Percentiles rank a stretch among this genome's conserved stretches.
Conservation (phyloP, 1,139 yeast genomes). For the Yamadazyma epiphylla region DNA sequence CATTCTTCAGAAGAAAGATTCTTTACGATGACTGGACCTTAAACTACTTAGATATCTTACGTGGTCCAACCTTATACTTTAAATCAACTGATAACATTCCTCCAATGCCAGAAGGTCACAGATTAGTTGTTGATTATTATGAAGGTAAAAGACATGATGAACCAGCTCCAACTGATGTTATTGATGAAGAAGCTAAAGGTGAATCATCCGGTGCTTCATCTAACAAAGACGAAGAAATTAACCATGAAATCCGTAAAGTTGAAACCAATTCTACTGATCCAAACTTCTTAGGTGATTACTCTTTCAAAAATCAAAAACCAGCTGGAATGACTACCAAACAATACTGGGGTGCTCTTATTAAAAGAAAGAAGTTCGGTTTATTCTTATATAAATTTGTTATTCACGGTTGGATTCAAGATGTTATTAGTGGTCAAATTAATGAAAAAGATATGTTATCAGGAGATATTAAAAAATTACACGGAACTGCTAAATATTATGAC, state of each 20-base stretch:
- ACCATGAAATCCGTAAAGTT: conserved; percentile 7
- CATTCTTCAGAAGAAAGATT: conserved; percentile 60
- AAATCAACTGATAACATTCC: conserved; percentile 56
- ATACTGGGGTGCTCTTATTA: conserved; percentile 39
- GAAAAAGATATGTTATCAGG: conserved; percentile 31
- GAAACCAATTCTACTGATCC: conserved; percentile 4
- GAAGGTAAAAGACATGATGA: conserved; percentile 51
- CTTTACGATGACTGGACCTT: conserved; percentile 67
- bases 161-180: conserved; percentile 10
- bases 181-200: conserved; percentile 13
- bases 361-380: conserved; percentile 34
- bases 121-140: conserved; percentile 60
- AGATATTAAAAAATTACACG: conserved; percentile 49
- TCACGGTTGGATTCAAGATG: conserved; percentile 67
- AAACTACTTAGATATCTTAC: conserved; percentile 50
- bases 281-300: conserved; percentile 9
- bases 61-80: conserved; percentile 59
- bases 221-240: conserved; percentile 8
- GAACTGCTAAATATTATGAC: conserved; percentile 62
- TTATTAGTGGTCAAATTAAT: conserved; percentile 47
- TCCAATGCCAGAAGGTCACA: conserved; percentile 60
- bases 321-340: conserved; percentile 30
- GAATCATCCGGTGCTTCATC: conserved; percentile 13
- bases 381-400: conserved; percentile 27
- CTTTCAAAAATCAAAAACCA: conserved; percentile 4